These are phyloP conservation scores for Fusarium veterinarium DNA, from an alignment of 2,329 filamentous ascomycete species.

Conservation along the genomic window DNA sequence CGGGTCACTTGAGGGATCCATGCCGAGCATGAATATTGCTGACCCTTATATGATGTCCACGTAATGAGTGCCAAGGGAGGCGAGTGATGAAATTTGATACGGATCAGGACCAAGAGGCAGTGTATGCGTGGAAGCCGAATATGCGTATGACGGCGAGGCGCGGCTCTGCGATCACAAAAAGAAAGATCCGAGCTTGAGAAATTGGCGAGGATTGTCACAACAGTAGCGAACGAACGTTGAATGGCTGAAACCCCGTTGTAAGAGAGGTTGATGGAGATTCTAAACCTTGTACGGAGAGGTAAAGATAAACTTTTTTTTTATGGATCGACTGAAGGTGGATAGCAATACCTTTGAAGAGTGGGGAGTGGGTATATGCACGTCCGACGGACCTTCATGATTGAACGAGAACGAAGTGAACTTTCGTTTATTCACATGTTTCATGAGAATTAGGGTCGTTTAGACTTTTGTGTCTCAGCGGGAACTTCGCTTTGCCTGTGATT, in stretches of 20 bases:
- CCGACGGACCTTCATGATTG: neutral
- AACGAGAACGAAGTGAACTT: neutral
- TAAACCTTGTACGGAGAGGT: conserved; percentile 6
- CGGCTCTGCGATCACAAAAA: neutral
- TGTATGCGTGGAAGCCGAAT: neutral
- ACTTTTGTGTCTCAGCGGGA: neutral
- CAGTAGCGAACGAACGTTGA: neutral
- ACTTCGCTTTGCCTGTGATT: neutral
- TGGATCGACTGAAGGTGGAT: conserved; percentile 5
- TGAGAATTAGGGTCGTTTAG: neutral
- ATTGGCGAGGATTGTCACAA: neutral
- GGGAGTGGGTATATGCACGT: neutral
- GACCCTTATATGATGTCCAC: conserved; percentile 1
- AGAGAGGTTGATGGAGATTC: conserved; percentile 15
- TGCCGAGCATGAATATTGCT: conserved; percentile 7
- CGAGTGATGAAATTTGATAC: neutral
- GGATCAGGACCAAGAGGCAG: neutral
- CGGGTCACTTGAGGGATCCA: conserved; percentile 26
- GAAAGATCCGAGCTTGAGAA: neutral
- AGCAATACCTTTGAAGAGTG: conserved; percentile 3
- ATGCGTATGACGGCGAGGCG: conserved; percentile 9
- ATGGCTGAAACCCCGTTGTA: neutral
- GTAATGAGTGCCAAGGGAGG: conserved; percentile 12
- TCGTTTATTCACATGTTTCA: neutral
- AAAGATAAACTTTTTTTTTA: conserved; percentile 28